Evolutionary conservation across 345 rosid species (phyloP), one percentile per base, ranked within the genome.

Genomic region (Ailanthus altissimus): DNA sequence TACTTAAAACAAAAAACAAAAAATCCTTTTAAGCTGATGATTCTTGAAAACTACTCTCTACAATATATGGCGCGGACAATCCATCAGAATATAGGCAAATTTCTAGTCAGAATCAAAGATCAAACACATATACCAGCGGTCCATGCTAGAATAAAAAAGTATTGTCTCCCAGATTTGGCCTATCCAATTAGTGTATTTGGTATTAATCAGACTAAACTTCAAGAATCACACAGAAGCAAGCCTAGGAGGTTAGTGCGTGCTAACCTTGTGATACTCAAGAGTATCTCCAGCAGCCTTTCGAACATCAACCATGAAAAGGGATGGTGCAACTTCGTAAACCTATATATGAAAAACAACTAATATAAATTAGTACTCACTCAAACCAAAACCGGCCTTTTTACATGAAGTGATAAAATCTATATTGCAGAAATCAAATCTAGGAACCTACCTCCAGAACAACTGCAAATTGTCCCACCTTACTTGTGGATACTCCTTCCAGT

Each of bases 261-360:
- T 67, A 40, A 95, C 99, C 98, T 92, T 92, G 84, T 90, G 97
- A 83, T 93, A 96, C 81, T 92, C 94, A 70, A 90, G 92, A 73
- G 97, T 89, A 75, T 95, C 97, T 63, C 98, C 98, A 47, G 97
- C 87, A 59, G 97, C 97, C 79, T 96, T 96, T 68, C 97, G 85
- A 45, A 86, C 93, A 76, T 95, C 97, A 62, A 89, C 91, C 99
- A 93, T 93, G 91, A 92, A 93, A 71, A 96, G 93, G 4, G 93
- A 86, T 18, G 94, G 96, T 26, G 97, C 99, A 77, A 95, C 97
- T 88, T 96, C 97, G 74, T 70, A 96, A 73, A 92, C 84, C 99
- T 96, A 72, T 1, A 62, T 2, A 57, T 28, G 40, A 72, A 71
- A 58, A 62, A 74, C 26, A 20, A 26, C 8, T 23, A 28, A 18